Conservation (phyloP, 169 alveolate species). For the Eimeria praecox region DNA sequence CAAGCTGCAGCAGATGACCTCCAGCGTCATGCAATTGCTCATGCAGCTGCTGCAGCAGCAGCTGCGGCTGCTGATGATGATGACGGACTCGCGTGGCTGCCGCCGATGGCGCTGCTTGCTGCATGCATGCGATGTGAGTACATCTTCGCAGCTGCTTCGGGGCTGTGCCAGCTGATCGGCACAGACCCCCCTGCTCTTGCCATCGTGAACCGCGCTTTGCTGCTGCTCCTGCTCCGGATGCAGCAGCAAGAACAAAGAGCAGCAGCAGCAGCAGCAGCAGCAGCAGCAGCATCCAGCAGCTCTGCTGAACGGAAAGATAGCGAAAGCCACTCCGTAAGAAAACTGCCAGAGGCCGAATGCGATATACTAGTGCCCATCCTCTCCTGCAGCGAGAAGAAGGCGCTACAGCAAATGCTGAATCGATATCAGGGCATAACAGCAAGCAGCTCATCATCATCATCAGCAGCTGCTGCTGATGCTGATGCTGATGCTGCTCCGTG, state of each 20-base stretch:
- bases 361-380: slow-evolving; percentile 51
- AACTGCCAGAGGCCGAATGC: slow-evolving; percentile 48
- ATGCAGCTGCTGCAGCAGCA: slow-evolving; percentile 42
- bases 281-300: neutral
- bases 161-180: slow-evolving; percentile 58
- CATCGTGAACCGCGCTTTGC: slow-evolving; percentile 42
- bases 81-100: slow-evolving; percentile 58
- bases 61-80: slow-evolving; percentile 73
- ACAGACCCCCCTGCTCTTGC: slow-evolving; percentile 66
- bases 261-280: neutral
- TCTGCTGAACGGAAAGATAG: neutral
- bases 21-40: slow-evolving; percentile 77
- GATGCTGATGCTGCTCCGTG: slow-evolving; percentile 1
- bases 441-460: neutral
- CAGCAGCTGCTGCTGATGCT: neutral
- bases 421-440: neutral
- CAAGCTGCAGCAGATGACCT: slow-evolving; percentile 73
- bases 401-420: slow-evolving; percentile 50
- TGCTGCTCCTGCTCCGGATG: slow-evolving; percentile 49
- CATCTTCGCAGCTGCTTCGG: slow-evolving; percentile 57
- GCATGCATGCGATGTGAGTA: slow-evolving; percentile 68
- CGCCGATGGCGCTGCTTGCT: slow-evolving; percentile 57
- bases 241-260: slow-evolving; percentile 67
- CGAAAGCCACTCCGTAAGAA: neutral
- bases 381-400: slow-evolving; percentile 65